These are phyloP conservation scores for Rhododendron williamsianum DNA, from an alignment of 148 eudicot genomes.

Conservation along the genomic window DNA sequence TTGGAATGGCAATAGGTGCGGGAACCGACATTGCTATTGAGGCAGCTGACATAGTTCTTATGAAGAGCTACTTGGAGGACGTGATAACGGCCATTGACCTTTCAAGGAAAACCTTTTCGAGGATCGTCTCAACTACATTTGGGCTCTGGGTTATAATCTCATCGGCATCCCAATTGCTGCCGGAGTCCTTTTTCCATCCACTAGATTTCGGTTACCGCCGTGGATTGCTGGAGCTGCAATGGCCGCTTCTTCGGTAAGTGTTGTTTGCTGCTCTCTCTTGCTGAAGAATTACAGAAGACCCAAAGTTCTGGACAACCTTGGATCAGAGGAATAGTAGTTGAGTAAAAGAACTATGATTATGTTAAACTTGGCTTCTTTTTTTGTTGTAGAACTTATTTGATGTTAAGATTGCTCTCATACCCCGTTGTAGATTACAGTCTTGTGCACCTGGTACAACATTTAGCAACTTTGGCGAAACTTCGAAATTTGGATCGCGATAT, in stretches of 20 bases:
- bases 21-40: slow-evolving; percentile 94
- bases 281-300: slow-evolving; percentile 79
- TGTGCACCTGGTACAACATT: no score
- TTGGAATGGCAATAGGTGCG: slow-evolving; percentile 30
- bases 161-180: slow-evolving; percentile 90
- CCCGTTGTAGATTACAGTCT: no score
- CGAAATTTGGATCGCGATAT: not conserved
- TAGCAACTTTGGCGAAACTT: not conserved
- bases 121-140: slow-evolving; percentile 83
- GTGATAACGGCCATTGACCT: slow-evolving; percentile 90
- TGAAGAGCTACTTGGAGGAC: slow-evolving; percentile 85
- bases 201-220: slow-evolving; percentile 81
- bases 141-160: slow-evolving; percentile 87
- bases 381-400: no score
- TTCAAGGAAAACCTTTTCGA: slow-evolving; percentile 72
- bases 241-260: slow-evolving; percentile 98
- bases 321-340: slow-evolving; percentile 44
- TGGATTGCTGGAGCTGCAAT: slow-evolving; percentile 99
- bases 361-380: not conserved
- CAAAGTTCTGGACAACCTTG: slow-evolving; percentile 47
- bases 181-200: slow-evolving; percentile 66
- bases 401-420: no score
- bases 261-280: slow-evolving; percentile 87
- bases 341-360: slow-evolving; percentile 15
- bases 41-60: slow-evolving; percentile 91